Conservation (phyloP, 2,329 filamentous ascomycete species). For the Allantophomopsis cytisporea region DNA sequence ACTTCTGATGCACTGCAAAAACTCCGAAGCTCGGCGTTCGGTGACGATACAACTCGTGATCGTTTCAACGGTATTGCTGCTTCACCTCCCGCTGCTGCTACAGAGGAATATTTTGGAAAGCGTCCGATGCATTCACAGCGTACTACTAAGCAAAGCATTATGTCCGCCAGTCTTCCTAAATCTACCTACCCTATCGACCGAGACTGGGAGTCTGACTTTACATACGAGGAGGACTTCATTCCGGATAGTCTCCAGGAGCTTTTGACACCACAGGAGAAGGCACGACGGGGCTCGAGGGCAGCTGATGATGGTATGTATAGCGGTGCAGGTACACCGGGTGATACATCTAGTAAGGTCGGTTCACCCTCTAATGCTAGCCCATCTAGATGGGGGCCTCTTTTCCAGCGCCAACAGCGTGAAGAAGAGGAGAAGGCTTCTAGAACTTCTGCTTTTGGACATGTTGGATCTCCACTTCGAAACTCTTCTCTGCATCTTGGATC, state of each 20-base stretch:
- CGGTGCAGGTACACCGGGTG: conserved; percentile 24
- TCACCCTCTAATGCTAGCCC: conserved; percentile 44
- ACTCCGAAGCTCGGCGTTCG: conserved; percentile 54
- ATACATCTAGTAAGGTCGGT: conserved; percentile 40
- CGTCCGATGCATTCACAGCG: conserved; percentile 57
- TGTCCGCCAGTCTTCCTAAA: conserved; percentile 56
- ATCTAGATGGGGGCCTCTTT: conserved; percentile 46
- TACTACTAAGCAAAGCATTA: conserved; percentile 51
- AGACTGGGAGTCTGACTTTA: conserved; percentile 55
- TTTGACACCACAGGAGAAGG: conserved; percentile 54
- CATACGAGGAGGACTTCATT: conserved; percentile 81
- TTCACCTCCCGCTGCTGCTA: conserved; percentile 24
- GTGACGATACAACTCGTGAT: conserved; percentile 36
- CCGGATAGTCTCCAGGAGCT: conserved; percentile 58
- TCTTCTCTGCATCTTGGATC: conserved; percentile 44
- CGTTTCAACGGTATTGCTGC: conserved; percentile 41
- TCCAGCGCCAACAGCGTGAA: conserved; percentile 45
- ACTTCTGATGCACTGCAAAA: conserved; percentile 51
- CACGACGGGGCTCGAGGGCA: conserved; percentile 44
- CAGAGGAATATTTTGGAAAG: conserved; percentile 52
- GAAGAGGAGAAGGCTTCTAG: conserved; percentile 25
- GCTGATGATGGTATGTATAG: conserved; percentile 36
- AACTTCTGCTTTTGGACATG: conserved; percentile 49
- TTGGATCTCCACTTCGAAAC: conserved; percentile 51
- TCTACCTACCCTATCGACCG: conserved; percentile 41